Conservation (phyloP, 495 filamentous ascomycete species). For the Annulohypoxylon moriforme region DNA sequence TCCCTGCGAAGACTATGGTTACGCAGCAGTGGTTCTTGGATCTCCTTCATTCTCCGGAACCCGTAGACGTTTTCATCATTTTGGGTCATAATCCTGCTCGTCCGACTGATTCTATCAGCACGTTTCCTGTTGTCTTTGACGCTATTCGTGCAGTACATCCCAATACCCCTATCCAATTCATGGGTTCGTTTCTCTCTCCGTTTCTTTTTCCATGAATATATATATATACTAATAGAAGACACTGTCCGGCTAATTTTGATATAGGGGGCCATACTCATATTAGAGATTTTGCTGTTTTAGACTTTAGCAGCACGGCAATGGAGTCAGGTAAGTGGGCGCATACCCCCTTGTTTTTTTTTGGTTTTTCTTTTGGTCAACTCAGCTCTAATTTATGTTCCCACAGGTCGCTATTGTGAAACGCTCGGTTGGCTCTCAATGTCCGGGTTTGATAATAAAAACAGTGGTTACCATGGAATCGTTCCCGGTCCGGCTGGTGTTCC, state of each 20-base stretch:
- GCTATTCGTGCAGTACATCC: slow-evolving; percentile 73
- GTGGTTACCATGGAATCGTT: slow-evolving; percentile 39
- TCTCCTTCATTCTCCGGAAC: slow-evolving; percentile 68
- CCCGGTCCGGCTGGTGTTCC: slow-evolving; percentile 55
- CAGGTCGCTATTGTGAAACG: slow-evolving; percentile 84
- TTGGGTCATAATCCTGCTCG: slow-evolving; percentile 78
- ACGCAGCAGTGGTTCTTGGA: slow-evolving; percentile 81
- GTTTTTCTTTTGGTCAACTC: too few relatives aligned
- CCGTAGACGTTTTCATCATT: slow-evolving; percentile 79
- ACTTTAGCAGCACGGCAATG: slow-evolving; percentile 74
- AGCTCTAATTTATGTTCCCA: slow-evolving; percentile 7
- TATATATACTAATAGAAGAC: background rate
- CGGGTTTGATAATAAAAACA: slow-evolving; percentile 62
- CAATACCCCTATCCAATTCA: slow-evolving; percentile 79
- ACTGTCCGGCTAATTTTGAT: background rate
- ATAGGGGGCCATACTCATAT: slow-evolving; percentile 79
- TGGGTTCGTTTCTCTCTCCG: slow-evolving; percentile 40
- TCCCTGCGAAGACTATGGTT: slow-evolving; percentile 69
- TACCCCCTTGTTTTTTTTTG: background rate
- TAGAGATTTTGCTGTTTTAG: slow-evolving; percentile 79
- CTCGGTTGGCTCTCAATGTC: slow-evolving; percentile 85
- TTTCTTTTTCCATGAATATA: background rate
- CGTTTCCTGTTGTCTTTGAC: slow-evolving; percentile 68
- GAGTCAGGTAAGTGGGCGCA: slow-evolving; percentile 66
- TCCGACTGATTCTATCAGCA: slow-evolving; percentile 60